Conservation (phyloP, 2,329 filamentous ascomycete genomes). For the Coniochaeta sp. region DNA sequence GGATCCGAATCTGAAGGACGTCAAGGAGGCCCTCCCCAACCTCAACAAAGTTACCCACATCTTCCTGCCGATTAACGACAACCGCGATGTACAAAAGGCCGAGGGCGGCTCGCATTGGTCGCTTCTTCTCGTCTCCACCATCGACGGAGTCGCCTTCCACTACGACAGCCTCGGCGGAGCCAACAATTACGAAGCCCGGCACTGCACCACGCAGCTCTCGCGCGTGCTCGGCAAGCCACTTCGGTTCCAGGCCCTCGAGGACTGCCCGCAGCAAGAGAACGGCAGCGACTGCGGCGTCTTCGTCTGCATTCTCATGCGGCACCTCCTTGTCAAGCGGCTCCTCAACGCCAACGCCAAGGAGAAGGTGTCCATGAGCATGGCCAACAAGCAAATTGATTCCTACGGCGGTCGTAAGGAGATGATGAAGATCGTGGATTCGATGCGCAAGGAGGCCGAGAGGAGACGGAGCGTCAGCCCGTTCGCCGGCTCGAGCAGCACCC, state of each 20-base stretch:
- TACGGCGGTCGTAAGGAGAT: slow-evolving; percentile 80
- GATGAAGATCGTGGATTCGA: slow-evolving; percentile 76
- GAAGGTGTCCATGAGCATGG: slow-evolving; percentile 93
- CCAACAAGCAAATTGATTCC: slow-evolving; percentile 76
- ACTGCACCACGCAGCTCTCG: slow-evolving; percentile 62
- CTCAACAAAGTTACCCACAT: slow-evolving; percentile 80
- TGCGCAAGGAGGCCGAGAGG: slow-evolving; percentile 81
- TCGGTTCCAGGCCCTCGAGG: slow-evolving; percentile 73
- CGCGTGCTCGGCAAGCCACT: slow-evolving; percentile 60
- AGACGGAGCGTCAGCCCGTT: slow-evolving; percentile 42
- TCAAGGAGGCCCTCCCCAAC: slow-evolving; percentile 67
- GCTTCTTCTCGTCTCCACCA: slow-evolving; percentile 76
- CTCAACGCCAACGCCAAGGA: slow-evolving; percentile 71
- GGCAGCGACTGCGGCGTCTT: slow-evolving; percentile 92
- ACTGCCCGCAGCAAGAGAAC: slow-evolving; percentile 88
- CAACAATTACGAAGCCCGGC: slow-evolving; percentile 68
- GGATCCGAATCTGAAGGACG: slow-evolving; percentile 48
- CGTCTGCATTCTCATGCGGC: slow-evolving; percentile 91
- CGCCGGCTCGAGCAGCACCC: slow-evolving; percentile 22
- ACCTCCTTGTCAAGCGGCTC: slow-evolving; percentile 82
- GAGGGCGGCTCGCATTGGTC: slow-evolving; percentile 96
- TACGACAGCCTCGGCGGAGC: slow-evolving; percentile 80
- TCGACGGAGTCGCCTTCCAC: slow-evolving; percentile 91
- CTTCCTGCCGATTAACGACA: slow-evolving; percentile 94
- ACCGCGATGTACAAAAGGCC: slow-evolving; percentile 64